phyloP scores from a whole-genome alignment of 352 stramenopile species.

The Pythium angustatum region DNA sequence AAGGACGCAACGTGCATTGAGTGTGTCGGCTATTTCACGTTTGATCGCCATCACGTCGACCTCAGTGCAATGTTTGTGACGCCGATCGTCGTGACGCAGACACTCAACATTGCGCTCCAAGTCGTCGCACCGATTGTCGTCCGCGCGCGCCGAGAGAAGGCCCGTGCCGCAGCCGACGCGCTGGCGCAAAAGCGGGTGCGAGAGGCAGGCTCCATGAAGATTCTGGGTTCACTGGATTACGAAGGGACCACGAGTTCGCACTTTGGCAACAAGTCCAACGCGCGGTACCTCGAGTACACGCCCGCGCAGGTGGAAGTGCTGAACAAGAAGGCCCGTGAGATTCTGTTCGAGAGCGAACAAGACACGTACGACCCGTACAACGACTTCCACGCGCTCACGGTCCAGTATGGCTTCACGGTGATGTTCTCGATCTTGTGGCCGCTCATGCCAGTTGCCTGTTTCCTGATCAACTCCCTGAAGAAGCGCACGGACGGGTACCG shows the following conservation, averaged over 20 bases:
- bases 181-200: conserved; percentile 68
- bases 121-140: conserved; percentile 70
- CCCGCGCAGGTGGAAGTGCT: conserved; percentile 35
- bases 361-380: conserved; percentile 51
- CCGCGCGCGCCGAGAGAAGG: conserved; percentile 62
- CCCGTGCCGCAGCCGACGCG: conserved; percentile 57
- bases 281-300: conserved; percentile 35
- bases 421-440: conserved; percentile 56
- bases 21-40: conserved; percentile 81
- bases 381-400: conserved; percentile 42
- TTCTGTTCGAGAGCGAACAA: conserved; percentile 47
- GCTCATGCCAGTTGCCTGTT: conserved; percentile 42
- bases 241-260: conserved; percentile 68
- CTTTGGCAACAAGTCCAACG: conserved; percentile 56
- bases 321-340: conserved; percentile 38
- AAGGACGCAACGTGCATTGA: conserved; percentile 75
- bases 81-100: conserved; percentile 83
- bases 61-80: conserved; percentile 86
- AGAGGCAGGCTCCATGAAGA: conserved; percentile 77
- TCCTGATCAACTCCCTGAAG: conserved; percentile 47
- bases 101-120: conserved; percentile 72
- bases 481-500: conserved; percentile 41
- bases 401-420: conserved; percentile 48
- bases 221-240: conserved; percentile 79
- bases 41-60: conserved; percentile 84